Percentiles rank a stretch among this genome's conserved stretches.
Conservation (phyloP, 164 flowering plant genomes). For the Sedum album region DNA sequence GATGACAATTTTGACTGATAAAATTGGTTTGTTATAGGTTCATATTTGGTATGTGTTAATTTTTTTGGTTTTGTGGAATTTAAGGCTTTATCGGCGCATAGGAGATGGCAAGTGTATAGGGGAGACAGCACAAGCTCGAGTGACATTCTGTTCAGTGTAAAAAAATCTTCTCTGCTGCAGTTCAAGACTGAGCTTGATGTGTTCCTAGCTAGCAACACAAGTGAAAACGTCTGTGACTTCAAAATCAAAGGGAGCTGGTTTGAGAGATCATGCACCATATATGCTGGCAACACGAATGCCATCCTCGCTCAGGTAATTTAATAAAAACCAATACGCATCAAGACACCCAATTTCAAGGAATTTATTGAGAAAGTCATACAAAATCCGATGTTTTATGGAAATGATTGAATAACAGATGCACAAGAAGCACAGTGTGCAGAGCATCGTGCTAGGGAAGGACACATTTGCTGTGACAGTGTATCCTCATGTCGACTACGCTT, state of each 20-base stretch:
- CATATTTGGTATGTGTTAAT: no score
- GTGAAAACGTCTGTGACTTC: constrained; percentile 22
- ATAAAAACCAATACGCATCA: no score
- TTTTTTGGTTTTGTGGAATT: no score
- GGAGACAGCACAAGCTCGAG: no score
- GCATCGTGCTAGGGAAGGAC: constrained; percentile 17
- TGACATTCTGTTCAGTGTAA: no score
- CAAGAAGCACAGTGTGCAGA: constrained; percentile 12
- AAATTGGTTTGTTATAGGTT: no score
- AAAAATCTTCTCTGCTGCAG: no score
- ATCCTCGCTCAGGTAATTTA: constrained; percentile 27
- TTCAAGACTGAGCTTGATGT: no score
- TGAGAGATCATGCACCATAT: constrained; percentile 13
- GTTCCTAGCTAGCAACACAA: constrained; percentile 7
- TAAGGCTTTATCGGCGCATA: no score
- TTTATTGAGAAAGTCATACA: no score
- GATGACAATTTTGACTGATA: no score
- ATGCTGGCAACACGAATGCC: constrained; percentile 17
- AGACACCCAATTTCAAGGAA: background rate
- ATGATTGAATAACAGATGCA: constrained; percentile 19
- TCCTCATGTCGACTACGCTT: constrained; percentile 26
- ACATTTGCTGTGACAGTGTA: constrained; percentile 18
- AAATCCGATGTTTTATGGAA: background rate
- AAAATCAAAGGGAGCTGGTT: constrained; percentile 20
- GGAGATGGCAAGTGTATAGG: constrained; percentile 24